Percentiles rank a stretch among this genome's conserved stretches.
phyloP scores from a whole-genome alignment of 1,284 basidiomycete genomes.

The Waitea zeae region DNA sequence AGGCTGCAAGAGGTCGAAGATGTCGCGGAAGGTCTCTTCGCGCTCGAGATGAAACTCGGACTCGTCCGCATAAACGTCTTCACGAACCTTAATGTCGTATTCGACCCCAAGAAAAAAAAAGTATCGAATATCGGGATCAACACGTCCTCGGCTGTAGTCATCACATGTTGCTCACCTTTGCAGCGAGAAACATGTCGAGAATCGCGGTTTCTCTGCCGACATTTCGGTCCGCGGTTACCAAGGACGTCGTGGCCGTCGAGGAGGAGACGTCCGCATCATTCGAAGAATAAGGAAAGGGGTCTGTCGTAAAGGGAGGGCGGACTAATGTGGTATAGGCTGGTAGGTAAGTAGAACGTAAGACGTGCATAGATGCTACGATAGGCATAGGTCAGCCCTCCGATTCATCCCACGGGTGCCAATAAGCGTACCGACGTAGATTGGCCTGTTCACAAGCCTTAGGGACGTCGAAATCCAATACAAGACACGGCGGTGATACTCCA shows the following conservation, averaged over 20 bases:
- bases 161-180: too few relatives aligned
- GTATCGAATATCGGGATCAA: too few relatives aligned
- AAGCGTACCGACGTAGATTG: conserved; percentile 46
- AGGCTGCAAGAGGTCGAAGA: conserved; percentile 62
- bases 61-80: conserved; percentile 58
- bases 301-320: conserved; percentile 47
- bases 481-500: conserved; percentile 38
- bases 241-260: too few relatives aligned
- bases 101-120: too few relatives aligned
- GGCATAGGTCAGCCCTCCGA: conserved; percentile 1
- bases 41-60: conserved; percentile 53
- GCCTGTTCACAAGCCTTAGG: conserved; percentile 44
- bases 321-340: conserved; percentile 44
- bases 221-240: too few relatives aligned
- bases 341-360: conserved; percentile 56
- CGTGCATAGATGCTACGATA: conserved; percentile 52
- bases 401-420: too few relatives aligned
- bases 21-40: conserved; percentile 53
- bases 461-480: conserved; percentile 50
- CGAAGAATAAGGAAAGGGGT: conserved; percentile 70
- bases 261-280: too few relatives aligned
- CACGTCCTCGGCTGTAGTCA: too few relatives aligned
- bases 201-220: conserved; percentile 51
- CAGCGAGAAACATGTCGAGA: conserved; percentile 60
- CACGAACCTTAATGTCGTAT: conserved; percentile 61